These are phyloP conservation scores for Chlamydomonas incerta DNA, from an alignment of 139 green algal species.

Conservation along the genomic window DNA sequence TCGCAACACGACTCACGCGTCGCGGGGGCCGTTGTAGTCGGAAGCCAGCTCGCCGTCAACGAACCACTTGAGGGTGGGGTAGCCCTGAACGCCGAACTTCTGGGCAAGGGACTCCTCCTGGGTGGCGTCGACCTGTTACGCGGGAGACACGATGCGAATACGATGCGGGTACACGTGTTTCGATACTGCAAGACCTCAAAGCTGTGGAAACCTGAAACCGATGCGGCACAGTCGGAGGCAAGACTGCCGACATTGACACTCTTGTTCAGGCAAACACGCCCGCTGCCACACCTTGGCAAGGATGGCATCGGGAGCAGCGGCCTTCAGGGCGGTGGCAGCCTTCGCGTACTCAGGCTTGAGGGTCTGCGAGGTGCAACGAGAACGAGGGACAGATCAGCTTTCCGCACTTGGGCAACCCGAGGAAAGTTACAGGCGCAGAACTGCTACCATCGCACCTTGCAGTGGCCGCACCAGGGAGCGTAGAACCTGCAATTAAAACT, in stretches of 20 bases:
- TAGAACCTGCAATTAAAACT: conserved; percentile 38
- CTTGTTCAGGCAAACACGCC: neutral
- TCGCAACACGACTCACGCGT: conserved; percentile 65
- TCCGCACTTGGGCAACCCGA: neutral
- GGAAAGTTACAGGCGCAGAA: neutral
- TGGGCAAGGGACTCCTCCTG: conserved; percentile 67
- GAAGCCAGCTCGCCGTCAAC: conserved; percentile 74
- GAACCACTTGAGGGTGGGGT: conserved; percentile 93
- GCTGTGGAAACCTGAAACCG: no score
- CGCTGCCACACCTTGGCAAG: conserved; percentile 75
- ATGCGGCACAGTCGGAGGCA: no score
- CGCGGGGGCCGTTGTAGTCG: conserved; percentile 83
- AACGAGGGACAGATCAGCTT: conserved; percentile 10
- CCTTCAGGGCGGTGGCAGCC: conserved; percentile 78
- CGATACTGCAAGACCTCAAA: no score
- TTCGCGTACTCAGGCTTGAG: conserved; percentile 82
- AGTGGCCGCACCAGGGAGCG: conserved; percentile 55
- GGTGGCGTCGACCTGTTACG: conserved; percentile 80
- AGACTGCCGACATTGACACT: neutral
- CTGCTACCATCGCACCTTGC: conserved; percentile 35
- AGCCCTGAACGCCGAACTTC: conserved; percentile 78
- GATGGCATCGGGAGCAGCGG: conserved; percentile 59
- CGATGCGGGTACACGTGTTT: no score
- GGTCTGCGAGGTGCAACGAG: conserved; percentile 47
- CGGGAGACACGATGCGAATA: neutral